Evolutionary conservation across 164 flowering plant species (phyloP), one percentile per base, ranked within the genome.

Genomic region (Malania oleifera): DNA sequence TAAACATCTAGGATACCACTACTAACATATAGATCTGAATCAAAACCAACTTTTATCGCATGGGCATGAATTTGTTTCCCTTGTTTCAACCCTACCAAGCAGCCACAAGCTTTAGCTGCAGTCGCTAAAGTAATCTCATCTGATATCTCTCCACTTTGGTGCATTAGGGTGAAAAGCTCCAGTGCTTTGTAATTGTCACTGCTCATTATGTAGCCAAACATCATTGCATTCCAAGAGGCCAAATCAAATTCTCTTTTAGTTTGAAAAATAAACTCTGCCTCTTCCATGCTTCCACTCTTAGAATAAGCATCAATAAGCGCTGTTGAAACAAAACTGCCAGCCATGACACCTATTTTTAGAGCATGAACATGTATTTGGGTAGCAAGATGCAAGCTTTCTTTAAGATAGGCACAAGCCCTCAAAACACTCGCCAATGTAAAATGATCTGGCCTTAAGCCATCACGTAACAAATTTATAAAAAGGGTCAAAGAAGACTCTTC

Each of bases 51-150:
- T 55, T 78, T 82, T 25, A 71, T 39, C 8, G 46, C 63, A 58
- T 71, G 51, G 29, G 73, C 79, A 66, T 82, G 87, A 43, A 78
- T 58, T 70, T 82, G 84, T 59, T 59, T 69, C n/a, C 87, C 87
- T 52, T 73, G 59, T 44, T 60, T 60, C 13, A 80, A 12, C 4
- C 47, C 68, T 25, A 73, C 66, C 54, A 70, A 68, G 59, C 65
- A 62, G 62, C 76, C 66, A 62, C 80, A 75, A n/a, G 83, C 80
- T 52, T 77, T 78, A 17, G 64, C n/a, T 13, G 66, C 76, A 20
- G 85, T 76, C 20, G 85, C 74, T n/a, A 82, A 25, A 18, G 75
- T 75, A 46, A 80, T 67, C 46, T 75, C 64, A 56, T 82, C 75
- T 22, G 59, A 26, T 38, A 54, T 66, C 62, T 67, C 55, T 46